Percentiles rank a stretch among this genome's conserved stretches.
These are phyloP conservation scores for Striga hermonthica DNA, from an alignment of 305 asterid genomes.

Conservation along the genomic window DNA sequence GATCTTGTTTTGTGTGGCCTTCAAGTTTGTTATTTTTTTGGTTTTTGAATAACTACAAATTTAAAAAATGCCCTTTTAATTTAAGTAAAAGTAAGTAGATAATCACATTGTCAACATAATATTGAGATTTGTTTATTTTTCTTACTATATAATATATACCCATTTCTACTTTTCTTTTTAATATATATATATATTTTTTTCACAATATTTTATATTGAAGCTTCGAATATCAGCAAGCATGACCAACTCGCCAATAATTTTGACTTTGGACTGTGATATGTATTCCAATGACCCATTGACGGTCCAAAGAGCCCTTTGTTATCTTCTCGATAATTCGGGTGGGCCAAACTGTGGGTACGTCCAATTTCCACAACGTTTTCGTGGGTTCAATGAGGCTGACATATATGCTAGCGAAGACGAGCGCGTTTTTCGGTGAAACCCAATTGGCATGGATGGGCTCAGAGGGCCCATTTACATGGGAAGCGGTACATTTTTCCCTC, in stretches of 20 bases:
- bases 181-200: no score
- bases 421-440: slow-evolving; percentile 43
- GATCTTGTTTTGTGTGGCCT: neutral
- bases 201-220: slow-evolving; percentile 31
- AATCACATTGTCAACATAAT: neutral
- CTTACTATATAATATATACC: no score
- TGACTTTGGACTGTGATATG: slow-evolving; percentile 87
- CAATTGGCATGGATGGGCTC: slow-evolving; percentile 71
- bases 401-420: slow-evolving; percentile 61
- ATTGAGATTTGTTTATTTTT: neutral
- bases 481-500: slow-evolving; percentile 65
- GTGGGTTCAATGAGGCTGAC: slow-evolving; percentile 68
- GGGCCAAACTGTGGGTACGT: slow-evolving; percentile 54
- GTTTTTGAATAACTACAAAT: no score
- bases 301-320: slow-evolving; percentile 50
- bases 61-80: no score
- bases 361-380: slow-evolving; percentile 70
- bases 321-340: slow-evolving; percentile 34
- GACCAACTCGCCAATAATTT: slow-evolving; percentile 66
- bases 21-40: no score
- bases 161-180: no score
- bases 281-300: slow-evolving; percentile 75
- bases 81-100: no score
- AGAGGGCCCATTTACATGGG: slow-evolving; percentile 68
- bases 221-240: slow-evolving; percentile 70